These are phyloP conservation scores for Scopulariopsis brevicaulis DNA, from an alignment of 2,329 filamentous ascomycete species.

Conservation along the genomic window DNA sequence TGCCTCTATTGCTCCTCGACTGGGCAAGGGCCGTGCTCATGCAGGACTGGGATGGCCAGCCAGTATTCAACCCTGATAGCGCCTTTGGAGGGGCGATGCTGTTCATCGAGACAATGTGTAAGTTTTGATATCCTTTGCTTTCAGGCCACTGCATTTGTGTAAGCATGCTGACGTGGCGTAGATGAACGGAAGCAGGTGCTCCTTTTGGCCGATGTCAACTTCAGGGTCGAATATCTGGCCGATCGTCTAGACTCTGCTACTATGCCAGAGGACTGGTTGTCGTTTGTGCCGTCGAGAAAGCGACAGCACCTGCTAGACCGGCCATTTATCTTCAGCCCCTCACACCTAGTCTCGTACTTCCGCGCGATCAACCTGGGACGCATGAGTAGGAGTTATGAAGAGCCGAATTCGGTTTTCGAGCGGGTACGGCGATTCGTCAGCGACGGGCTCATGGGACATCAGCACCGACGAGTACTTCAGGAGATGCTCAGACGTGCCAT, in stretches of 20 bases:
- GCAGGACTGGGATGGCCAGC: constrained; percentile 68
- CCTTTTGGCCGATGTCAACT: constrained; percentile 56
- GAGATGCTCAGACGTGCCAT: constrained; percentile 55
- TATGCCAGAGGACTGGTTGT: constrained; percentile 62
- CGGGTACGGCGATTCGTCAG: constrained; percentile 45
- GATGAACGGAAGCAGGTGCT: constrained; percentile 53
- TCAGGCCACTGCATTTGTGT: background rate
- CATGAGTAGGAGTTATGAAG: constrained; percentile 74
- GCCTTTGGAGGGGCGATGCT: constrained; percentile 68
- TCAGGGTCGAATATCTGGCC: constrained; percentile 64
- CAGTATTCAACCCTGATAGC: constrained; percentile 57
- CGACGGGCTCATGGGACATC: constrained; percentile 41
- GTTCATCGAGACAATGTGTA: constrained; percentile 62
- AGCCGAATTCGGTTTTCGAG: constrained; percentile 46
- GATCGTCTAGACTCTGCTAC: constrained; percentile 65
- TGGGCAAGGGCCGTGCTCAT: constrained; percentile 68
- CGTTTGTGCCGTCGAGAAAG: constrained; percentile 47
- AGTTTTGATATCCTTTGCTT: constrained; percentile 19
- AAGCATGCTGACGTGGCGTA: constrained; percentile 13
- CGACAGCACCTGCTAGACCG: constrained; percentile 68
- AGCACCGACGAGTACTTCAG: constrained; percentile 50
- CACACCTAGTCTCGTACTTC: constrained; percentile 71
- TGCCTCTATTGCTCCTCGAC: constrained; percentile 40
- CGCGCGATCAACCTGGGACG: constrained; percentile 75
- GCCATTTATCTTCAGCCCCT: constrained; percentile 66